phyloP scores from a whole-genome alignment of 225 moss, liverwort and hornwort genomes.

The Straminergon stramineum region DNA sequence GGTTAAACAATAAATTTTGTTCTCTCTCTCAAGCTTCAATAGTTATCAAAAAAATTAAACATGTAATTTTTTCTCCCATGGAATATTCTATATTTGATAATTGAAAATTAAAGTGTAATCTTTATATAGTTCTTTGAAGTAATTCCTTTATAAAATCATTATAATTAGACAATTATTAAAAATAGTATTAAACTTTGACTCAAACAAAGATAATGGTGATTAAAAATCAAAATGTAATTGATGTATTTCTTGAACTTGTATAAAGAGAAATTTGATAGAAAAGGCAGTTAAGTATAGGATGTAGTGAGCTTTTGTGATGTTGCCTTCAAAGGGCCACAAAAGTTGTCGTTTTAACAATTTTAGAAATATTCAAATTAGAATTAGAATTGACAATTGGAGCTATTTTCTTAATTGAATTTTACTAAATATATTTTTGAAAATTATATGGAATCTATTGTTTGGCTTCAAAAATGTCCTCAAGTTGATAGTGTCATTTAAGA shows the following conservation, averaged over 20 bases:
- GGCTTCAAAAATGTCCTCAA: not conserved
- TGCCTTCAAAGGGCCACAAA: not conserved
- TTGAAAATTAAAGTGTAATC: not conserved
- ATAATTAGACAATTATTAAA: not conserved
- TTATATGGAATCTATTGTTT: not conserved
- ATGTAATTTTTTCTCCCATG: fast-evolving
- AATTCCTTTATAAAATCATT: not conserved
- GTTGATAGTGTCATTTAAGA: not conserved
- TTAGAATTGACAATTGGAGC: too few species aligned
- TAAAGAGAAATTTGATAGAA: not conserved
- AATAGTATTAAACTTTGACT: not conserved
- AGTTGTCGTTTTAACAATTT: not conserved
- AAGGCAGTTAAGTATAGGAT: not conserved
- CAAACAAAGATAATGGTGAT: not conserved
- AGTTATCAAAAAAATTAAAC: not conserved
- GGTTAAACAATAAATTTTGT: fast-evolving
- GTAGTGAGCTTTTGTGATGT: not conserved
- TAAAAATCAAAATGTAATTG: not conserved
- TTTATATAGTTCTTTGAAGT: not conserved
- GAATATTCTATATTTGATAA: not conserved
- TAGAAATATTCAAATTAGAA: not conserved
- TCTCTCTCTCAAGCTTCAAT: not conserved
- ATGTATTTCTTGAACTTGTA: not conserved
- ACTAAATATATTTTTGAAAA: not conserved
- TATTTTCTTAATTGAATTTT: not conserved